phyloP scores from a whole-genome alignment of 106 monocot species.

The Dendrobium nobile region DNA sequence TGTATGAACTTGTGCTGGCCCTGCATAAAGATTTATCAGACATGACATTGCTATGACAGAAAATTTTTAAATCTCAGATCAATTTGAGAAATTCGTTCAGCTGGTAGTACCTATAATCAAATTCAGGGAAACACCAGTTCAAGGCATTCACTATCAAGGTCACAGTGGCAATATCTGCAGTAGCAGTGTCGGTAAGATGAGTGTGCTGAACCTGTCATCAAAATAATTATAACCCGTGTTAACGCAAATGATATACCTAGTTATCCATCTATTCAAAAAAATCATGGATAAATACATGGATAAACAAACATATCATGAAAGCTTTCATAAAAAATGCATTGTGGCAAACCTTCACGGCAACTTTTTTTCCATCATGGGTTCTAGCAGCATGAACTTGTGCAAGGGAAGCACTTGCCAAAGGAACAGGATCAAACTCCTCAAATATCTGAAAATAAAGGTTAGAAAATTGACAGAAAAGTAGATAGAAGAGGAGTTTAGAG shows the following conservation, averaged over 20 bases:
- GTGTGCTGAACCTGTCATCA: conserved; percentile 75
- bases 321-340: background rate
- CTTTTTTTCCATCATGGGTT: conserved; percentile 72
- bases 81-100: conserved; percentile 5
- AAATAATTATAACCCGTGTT: background rate
- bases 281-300: background rate
- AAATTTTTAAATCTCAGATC: background rate
- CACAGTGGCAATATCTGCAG: conserved; percentile 90
- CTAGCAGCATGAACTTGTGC: conserved; percentile 95
- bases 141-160: conserved; percentile 71
- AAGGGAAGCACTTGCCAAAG: conserved; percentile 94
- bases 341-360: conserved; percentile 83
- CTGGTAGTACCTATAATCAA: conserved; percentile 91
- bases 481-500: conserved; percentile 1
- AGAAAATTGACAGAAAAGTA: conserved; percentile 10
- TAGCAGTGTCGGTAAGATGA: conserved; percentile 82
- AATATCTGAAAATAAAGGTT: conserved; percentile 42
- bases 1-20: background rate
- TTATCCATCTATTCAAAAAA: conserved; percentile 3
- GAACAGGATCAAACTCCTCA: conserved; percentile 68
- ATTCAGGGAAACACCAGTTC: conserved; percentile 78
- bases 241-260: background rate
- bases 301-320: conserved; percentile 2
- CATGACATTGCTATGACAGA: background rate
- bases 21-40: background rate